Percentiles rank a stretch among this genome's conserved stretches.
phyloP scores from a whole-genome alignment of 148 eudicot species.

The Fallopia convolvulus region DNA sequence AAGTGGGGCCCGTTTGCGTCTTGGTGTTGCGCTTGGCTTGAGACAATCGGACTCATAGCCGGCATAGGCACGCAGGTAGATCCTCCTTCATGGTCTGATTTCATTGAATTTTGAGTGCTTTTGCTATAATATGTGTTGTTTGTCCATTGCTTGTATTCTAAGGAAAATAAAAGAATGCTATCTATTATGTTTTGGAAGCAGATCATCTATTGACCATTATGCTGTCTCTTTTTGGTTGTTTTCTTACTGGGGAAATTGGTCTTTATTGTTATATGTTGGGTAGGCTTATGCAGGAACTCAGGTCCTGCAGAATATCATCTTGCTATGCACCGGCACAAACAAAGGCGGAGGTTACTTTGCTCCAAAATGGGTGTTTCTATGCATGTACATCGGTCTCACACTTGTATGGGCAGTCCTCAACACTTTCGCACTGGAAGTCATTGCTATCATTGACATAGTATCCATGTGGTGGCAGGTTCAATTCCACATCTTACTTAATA shows the following conservation, averaged over 20 bases:
- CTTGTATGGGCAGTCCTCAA: constrained; percentile 61
- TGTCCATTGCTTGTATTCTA: neutral
- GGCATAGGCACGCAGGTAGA: constrained; percentile 60
- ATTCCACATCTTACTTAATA: neutral
- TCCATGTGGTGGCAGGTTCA: constrained; percentile 65
- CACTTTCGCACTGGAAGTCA: constrained; percentile 55
- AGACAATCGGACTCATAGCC: constrained; percentile 56
- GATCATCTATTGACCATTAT: too few relatives aligned
- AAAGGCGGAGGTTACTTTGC: constrained; percentile 61
- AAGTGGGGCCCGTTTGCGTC: constrained; percentile 73
- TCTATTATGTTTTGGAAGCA: too few relatives aligned
- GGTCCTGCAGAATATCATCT: constrained; percentile 50
- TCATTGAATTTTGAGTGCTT: neutral
- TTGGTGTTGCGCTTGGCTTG: constrained; percentile 75
- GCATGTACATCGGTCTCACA: constrained; percentile 47
- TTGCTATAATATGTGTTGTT: neutral
- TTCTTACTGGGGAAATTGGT: too few relatives aligned
- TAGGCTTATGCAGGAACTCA: constrained; percentile 65
- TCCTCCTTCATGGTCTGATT: neutral
- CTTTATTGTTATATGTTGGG: constrained; percentile 5
- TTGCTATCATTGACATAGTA: constrained; percentile 44
- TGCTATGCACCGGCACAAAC: constrained; percentile 52
- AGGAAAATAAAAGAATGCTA: too few relatives aligned
- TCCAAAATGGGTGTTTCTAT: constrained; percentile 51
- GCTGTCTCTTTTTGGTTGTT: too few relatives aligned